Percentiles rank a stretch among this genome's conserved stretches.
Conservation (phyloP, 2,329 filamentous ascomycete genomes). For the Fusarium sp. region DNA sequence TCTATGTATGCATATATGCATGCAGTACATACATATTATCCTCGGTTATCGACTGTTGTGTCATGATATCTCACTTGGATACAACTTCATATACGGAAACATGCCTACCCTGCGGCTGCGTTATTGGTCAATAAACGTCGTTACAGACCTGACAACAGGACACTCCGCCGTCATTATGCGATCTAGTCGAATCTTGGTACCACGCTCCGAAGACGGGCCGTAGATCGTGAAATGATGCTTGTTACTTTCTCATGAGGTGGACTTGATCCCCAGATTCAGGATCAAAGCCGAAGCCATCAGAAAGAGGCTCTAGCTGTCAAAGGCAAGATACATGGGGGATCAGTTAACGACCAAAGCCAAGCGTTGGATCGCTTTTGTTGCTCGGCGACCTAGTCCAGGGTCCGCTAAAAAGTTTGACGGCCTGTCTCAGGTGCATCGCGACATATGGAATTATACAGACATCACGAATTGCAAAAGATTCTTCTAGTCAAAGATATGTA, state of each 20-base stretch:
- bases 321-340: neutral
- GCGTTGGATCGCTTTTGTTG: neutral
- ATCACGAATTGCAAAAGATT: neutral
- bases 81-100: neutral
- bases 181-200: constrained; percentile 28
- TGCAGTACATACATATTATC: neutral
- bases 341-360: neutral
- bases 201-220: constrained; percentile 33
- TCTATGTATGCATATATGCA: neutral
- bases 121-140: neutral
- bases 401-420: neutral
- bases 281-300: neutral
- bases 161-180: constrained; percentile 1
- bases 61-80: constrained; percentile 1
- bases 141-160: constrained; percentile 13
- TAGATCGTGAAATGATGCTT: constrained; percentile 2
- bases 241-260: neutral
- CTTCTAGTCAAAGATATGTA: constrained; percentile 61
- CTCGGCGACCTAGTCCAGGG: neutral
- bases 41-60: constrained; percentile 17
- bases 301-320: neutral
- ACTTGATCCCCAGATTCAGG: constrained; percentile 11
- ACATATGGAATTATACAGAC: neutral
- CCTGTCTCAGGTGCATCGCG: neutral
- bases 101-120: constrained; percentile 6